Evolutionary conservation across 805 yeast genomes (phyloP).

Genomic region (Ogataea corticis): DNA sequence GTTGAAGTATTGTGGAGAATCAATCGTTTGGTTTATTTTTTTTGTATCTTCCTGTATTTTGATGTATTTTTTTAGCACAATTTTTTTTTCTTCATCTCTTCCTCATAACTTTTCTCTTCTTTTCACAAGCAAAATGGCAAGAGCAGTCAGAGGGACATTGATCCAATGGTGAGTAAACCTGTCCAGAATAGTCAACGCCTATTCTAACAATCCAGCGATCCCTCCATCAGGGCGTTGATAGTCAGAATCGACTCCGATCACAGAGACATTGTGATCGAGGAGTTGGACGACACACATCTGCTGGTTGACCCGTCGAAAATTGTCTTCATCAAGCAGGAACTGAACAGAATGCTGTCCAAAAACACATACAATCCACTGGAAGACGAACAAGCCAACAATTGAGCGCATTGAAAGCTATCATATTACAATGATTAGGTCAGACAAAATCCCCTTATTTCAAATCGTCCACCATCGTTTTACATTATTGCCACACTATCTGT

Average conservation of each 20-base stretch:
- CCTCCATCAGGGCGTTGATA: slow-evolving; percentile 86
- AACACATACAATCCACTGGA: slow-evolving; percentile 85
- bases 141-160: slow-evolving; percentile 56
- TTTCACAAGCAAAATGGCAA: slow-evolving; percentile 40
- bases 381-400: slow-evolving; percentile 10
- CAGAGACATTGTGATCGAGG: slow-evolving; percentile 73
- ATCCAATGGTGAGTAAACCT: slow-evolving; percentile 42
- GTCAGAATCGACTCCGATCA: slow-evolving; percentile 74
- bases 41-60: background rate
- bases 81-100: background rate
- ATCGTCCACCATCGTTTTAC: too few species aligned
- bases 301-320: slow-evolving; percentile 78
- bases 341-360: slow-evolving; percentile 72
- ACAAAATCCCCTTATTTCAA: too few species aligned
- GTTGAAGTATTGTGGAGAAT: background rate
- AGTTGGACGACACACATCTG: slow-evolving; percentile 88
- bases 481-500: background rate
- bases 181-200: background rate
- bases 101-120: background rate
- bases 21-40: background rate
- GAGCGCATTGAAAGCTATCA: too few species aligned
- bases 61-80: background rate
- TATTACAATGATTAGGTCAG: too few species aligned
- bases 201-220: slow-evolving; percentile 57
- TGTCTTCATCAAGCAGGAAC: slow-evolving; percentile 71